phyloP scores from a whole-genome alignment of 768 basidiomycete genomes.

The Calocybe gangraenosa region DNA sequence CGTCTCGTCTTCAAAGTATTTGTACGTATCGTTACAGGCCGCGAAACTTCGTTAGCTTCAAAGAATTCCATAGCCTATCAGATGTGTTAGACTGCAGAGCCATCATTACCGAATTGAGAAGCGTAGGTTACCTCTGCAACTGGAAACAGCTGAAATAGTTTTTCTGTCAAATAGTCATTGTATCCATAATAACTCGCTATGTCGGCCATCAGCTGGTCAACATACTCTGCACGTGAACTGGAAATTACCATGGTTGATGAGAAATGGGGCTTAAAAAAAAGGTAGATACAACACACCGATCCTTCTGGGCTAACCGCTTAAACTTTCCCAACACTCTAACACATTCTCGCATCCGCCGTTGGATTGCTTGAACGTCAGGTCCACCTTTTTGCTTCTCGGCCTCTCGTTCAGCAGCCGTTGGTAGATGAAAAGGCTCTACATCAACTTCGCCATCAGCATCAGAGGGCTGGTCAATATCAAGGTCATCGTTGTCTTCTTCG shows the following conservation, averaged over 20 bases:
- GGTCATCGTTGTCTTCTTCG: slow-evolving; percentile 46
- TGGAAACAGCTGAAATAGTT: slow-evolving; percentile 90
- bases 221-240: slow-evolving; percentile 88
- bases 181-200: slow-evolving; percentile 97
- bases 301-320: slow-evolving; percentile 59
- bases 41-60: slow-evolving; percentile 92
- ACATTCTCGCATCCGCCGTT: slow-evolving; percentile 76
- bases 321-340: slow-evolving; percentile 72
- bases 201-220: slow-evolving; percentile 82
- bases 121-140: slow-evolving; percentile 72
- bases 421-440: slow-evolving; percentile 56
- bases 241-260: background rate
- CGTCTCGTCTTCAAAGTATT: slow-evolving; percentile 93
- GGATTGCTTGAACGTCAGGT: slow-evolving; percentile 71
- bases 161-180: slow-evolving; percentile 91
- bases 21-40: slow-evolving; percentile 96
- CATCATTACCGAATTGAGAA: background rate
- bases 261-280: background rate
- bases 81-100: slow-evolving; percentile 7
- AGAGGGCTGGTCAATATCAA: slow-evolving; percentile 36
- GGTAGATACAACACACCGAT: slow-evolving; percentile 46
- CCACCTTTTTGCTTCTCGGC: slow-evolving; percentile 66
- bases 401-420: slow-evolving; percentile 67
- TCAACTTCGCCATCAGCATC: slow-evolving; percentile 46
- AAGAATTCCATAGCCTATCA: slow-evolving; percentile 94